A percentile compares a stretch with the other conserved stretches of the same genome.
These are phyloP conservation scores for Neurospora sp. DNA, from an alignment of 2,329 filamentous ascomycete genomes.

Conservation along the genomic window DNA sequence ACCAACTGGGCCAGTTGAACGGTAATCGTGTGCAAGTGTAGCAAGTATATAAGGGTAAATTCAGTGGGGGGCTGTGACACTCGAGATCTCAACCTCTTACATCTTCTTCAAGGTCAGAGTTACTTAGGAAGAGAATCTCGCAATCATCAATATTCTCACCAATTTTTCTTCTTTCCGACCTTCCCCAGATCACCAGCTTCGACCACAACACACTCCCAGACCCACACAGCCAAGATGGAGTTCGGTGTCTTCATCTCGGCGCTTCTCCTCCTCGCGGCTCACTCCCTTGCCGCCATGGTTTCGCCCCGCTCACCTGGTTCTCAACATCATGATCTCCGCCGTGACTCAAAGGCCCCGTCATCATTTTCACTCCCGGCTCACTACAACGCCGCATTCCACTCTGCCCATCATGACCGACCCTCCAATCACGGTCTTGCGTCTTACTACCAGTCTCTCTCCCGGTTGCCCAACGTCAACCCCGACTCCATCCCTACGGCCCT, in stretches of 20 bases:
- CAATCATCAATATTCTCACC: not conserved
- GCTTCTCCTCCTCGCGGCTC: not conserved
- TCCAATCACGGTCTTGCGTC: not conserved
- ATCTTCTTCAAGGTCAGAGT: not conserved
- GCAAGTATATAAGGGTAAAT: not conserved
- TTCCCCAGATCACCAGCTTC: not conserved
- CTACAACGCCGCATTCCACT: slow-evolving; percentile 23
- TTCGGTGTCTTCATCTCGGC: not conserved
- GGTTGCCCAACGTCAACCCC: not conserved
- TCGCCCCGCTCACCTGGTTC: not conserved
- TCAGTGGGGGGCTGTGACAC: not conserved
- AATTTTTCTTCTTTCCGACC: no score
- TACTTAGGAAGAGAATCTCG: not conserved
- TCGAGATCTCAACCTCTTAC: not conserved
- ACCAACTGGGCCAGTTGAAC: no score
- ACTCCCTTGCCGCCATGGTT: not conserved
- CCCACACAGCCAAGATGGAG: not conserved
- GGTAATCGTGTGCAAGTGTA: no score
- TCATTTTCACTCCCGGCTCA: slow-evolving; percentile 7
- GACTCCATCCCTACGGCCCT: not conserved
- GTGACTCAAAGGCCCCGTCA: not conserved
- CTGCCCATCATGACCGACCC: not conserved
- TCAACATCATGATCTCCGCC: not conserved
- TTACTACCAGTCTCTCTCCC: not conserved
- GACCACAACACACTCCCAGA: not conserved